Base-by-base conservation (phyloP, 2,329 filamentous ascomycete species). In the Colletotrichum sansevieriae region DNA sequence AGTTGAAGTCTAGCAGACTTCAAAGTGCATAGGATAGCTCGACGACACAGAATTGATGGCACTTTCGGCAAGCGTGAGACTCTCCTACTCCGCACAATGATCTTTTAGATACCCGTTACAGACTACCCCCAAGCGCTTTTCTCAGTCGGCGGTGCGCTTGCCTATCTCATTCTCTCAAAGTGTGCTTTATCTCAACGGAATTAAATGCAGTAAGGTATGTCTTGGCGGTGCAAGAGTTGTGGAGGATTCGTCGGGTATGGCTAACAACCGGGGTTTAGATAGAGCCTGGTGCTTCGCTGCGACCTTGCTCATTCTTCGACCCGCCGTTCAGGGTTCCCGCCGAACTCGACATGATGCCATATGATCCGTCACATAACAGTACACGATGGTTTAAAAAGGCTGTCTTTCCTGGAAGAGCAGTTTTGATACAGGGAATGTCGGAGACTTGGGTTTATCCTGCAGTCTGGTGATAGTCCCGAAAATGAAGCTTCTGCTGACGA, bases 241-340 rank as follows among this genome's bases (percentile, higher is more conserved):
- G 33, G 51, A 6, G 51, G 33, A 5, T 35, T 55, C 33, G 33
- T 20, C 33, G 51, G 25, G 33, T 37, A 25, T 37, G 29, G 35
- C 33, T 37, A 37, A 37, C n/a, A 55, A 52, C 58, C 65, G 22
- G 41, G 65, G 61, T n/a, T 43, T 18, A 18, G 18, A 18, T 59
- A 68, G 46, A 49, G n/a, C 49, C 29, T 54, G 37, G 2, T 20
- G 8, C 7, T 39, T 22, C 39, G n/a, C 20, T 68, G 22, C 65
- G 54, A 68, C 65, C 61, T 68, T 68, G 61, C 65, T 43, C 39
- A 65, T 68, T 41, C 54, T 55, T 29, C 44, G 15, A 11, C 25
- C 22, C 43, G 25, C 60, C 60, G 51, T 25, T 11, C 41, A 47
- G 41, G 46, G 61, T 39, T 44, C 11, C 65, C 61, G 54, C 47